Conservation (phyloP, 768 basidiomycete genomes). For the Crucibulum laeve region DNA sequence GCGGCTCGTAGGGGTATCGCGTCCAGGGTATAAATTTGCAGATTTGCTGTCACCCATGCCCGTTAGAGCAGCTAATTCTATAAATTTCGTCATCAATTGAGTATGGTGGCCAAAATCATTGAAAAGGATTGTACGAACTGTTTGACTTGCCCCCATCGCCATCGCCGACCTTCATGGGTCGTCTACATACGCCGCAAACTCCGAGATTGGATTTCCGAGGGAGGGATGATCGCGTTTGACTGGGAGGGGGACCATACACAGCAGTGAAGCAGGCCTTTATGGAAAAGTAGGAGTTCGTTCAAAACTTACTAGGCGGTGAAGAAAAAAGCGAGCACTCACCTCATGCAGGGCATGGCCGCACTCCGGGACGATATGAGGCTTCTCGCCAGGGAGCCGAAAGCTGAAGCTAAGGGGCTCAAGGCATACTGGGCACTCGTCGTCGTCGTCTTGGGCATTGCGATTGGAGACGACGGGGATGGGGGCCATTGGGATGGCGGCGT, state of each 20-base stretch:
- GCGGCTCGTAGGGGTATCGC: constrained; percentile 51
- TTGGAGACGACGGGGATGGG: constrained; percentile 72
- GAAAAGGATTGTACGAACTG: constrained; percentile 51
- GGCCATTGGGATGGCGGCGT: constrained; percentile 55
- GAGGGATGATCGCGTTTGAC: constrained; percentile 41
- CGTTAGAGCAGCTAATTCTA: constrained; percentile 91
- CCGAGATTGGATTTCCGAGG: constrained; percentile 79
- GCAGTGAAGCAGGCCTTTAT: constrained; percentile 92
- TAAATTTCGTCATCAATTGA: background rate
- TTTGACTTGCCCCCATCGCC: constrained; percentile 83
- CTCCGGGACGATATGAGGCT: constrained; percentile 94
- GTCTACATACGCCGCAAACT: constrained; percentile 94
- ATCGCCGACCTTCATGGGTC: constrained; percentile 94
- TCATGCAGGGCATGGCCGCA: constrained; percentile 98
- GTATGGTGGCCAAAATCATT: constrained; percentile 4
- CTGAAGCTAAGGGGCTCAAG: constrained; percentile 91
- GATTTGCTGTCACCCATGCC: constrained; percentile 72
- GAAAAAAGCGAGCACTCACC: constrained; percentile 35
- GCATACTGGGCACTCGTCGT: constrained; percentile 94
- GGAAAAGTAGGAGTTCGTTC: constrained; percentile 5
- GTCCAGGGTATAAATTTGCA: constrained; percentile 61
- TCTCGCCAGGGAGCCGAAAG: constrained; percentile 92
- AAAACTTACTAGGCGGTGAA: constrained; percentile 3
- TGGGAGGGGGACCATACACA: constrained; percentile 87
- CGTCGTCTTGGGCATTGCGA: constrained; percentile 62